phyloP scores from a whole-genome alignment of 371 early-diverging fungal genomes.

The Pancytospora epiphaga region DNA sequence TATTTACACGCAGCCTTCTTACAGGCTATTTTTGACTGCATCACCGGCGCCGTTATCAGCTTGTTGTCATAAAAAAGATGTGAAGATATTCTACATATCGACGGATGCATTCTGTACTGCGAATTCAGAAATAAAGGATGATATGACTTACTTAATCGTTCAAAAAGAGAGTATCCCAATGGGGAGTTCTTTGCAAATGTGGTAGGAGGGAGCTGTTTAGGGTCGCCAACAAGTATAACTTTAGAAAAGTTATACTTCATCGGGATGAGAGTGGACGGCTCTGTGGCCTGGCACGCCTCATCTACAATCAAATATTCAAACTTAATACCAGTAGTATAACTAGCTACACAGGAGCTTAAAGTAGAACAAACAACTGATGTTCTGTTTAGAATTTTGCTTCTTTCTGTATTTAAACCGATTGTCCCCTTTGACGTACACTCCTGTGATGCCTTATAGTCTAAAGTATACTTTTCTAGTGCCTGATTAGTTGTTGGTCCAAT shows the following conservation, averaged over 20 bases:
- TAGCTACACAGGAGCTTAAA: not conserved
- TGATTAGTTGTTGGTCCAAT: not conserved
- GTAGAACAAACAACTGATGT: conserved; percentile 1
- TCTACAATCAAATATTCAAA: conserved; percentile 85
- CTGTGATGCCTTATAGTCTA: not conserved
- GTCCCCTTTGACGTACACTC: not conserved
- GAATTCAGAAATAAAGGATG: conserved; percentile 41
- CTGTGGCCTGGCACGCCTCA: conserved; percentile 88
- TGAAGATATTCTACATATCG: conserved; percentile 34
- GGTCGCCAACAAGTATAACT: conserved; percentile 86
- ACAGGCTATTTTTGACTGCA: not conserved
- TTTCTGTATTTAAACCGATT: not conserved
- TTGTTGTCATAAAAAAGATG: conserved; percentile 45
- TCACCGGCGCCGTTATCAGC: conserved; percentile 8
- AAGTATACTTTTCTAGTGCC: not conserved
- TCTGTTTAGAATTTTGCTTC: not conserved
- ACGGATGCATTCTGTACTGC: conserved; percentile 56
- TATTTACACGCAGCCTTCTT: too few relatives aligned
- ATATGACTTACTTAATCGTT: conserved; percentile 2
- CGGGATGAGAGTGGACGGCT: conserved; percentile 80
- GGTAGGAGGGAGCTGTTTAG: conserved; percentile 68
- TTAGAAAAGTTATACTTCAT: conserved; percentile 67
- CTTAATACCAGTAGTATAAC: conserved; percentile 51
- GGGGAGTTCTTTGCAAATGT: conserved; percentile 63
- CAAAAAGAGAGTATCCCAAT: conserved; percentile 61